phyloP scores from a whole-genome alignment of 257 asterid species.

The Anisodus tanguticus region DNA sequence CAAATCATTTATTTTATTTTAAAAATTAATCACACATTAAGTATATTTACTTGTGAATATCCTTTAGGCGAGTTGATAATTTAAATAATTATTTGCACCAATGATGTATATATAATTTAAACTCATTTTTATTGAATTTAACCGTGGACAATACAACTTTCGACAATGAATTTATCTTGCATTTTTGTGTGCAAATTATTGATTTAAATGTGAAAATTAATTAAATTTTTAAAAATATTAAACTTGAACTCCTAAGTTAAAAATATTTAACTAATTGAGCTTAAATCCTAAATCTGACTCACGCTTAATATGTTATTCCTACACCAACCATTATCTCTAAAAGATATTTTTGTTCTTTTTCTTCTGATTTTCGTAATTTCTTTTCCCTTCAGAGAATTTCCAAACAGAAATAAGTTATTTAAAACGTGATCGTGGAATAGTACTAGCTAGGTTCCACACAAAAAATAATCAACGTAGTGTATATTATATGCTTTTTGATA shows the following conservation, averaged over 20 bases:
- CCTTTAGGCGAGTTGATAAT: background rate
- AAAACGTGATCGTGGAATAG: background rate
- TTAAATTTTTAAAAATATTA: background rate
- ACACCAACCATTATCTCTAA: background rate
- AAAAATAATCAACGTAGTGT: background rate
- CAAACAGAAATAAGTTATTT: background rate
- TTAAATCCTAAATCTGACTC: background rate
- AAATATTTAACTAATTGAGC: background rate
- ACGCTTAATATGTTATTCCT: background rate
- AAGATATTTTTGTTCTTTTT: background rate
- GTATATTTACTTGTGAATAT: background rate
- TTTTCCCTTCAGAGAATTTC: background rate
- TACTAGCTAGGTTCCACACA: background rate
- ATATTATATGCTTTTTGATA: background rate
- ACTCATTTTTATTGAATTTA: background rate
- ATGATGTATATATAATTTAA: background rate
- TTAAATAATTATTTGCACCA: background rate
- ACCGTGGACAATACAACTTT: background rate
- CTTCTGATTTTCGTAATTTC: background rate
- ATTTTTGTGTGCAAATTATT: background rate
- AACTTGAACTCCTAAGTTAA: background rate
- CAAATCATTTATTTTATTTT: background rate
- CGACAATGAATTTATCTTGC: background rate
- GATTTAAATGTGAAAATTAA: background rate
- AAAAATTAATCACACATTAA: background rate